Evolutionary conservation across 441 rosid genomes (phyloP), one percentile per base, ranked within the genome.

Genomic region (Populus tomentosa): DNA sequence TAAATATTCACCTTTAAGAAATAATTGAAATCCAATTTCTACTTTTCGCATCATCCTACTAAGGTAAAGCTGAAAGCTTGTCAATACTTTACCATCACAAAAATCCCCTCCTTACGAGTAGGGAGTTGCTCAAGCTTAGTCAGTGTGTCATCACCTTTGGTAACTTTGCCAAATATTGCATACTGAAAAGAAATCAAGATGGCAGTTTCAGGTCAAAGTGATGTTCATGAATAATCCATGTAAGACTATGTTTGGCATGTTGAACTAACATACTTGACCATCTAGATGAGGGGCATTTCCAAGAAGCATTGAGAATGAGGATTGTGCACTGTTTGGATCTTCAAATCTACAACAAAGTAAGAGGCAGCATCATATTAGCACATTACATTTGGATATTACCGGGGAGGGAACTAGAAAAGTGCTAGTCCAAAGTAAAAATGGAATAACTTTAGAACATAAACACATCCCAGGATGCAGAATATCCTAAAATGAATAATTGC

Each of bases 201-300:
- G 35, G 56, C 56, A 83, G 38, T 80, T 70, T 69, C 73, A 74
- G 63, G 3, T 67, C 64, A 69, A 28, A 77, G 50, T 72, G 73
- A 40, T 68, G 79, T 33, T 66, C 18, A 53, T 72, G 67, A 72
- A 74, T 10, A 62, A 69, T 0, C 21, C 14, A 3, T 75, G 32
- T 36, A 64, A 75, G 65, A 78, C 42, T 33, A 78, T 7, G 53
- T 11, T 28, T 56, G 33, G 59, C 61, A 85, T 42, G 76, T 70
- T 42, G 23, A 72, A 69, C 50, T 18, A 79, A 33, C 82, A 78
- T 75, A 95, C 97, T 91, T 91, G 56, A 75, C 88, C 84, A 86
- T 95, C 95, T 78, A 95, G 98, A 93, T 95, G 97, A 72, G 98
- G 92, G 56, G 99, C 97, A 82, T 91, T 87, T 67, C 99, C 99